Base-by-base conservation (phyloP, 78 protist species). In the Chrysochromulina parva region DNA sequence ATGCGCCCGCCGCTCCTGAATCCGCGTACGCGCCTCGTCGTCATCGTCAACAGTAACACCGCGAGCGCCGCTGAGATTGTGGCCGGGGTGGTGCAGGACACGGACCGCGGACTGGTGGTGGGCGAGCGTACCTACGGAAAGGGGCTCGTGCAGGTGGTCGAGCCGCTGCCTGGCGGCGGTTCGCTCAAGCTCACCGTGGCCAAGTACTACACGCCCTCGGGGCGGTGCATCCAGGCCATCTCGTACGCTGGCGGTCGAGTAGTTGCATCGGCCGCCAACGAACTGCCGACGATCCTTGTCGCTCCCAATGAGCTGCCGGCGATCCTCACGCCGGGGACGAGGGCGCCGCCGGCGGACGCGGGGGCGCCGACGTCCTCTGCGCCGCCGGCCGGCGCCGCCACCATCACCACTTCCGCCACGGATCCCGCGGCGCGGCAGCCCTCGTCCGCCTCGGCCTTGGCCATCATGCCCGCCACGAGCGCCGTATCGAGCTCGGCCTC, bases 131-230 rank as follows among this genome's bases (percentile, higher is more conserved):
- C 91, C 16, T 88, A 65, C 91, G 91, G 91, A 20, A 88, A 88
- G 89, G 91, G 91, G 24, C 24, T 74, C 19, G 84, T 88, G 58
- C 91, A 90, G 73, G 57, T 47, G 80, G 82, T 90, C 65, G 73
- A 52, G 24, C 66, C 47, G 74, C 85, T 90, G n/a, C 58, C 57
- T 28, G 81, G 54, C 26, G 84, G 58, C 57, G 9, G 14, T 20
- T 1, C 71, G 80, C 57, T 88, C 78, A 88, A 69, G 82, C 54
- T 65, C 58, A 88, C 90, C 55, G 50, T 88, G 54, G 90, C 81
- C 52, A 66, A 69, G 90, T 88, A 88, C 90, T 88, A 58, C 62
- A 88, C 90, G 48, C 90, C 90, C n/a, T 88, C 90, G 3, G 90
- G 90, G 54, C 74, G 90, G 11, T 86, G 90, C 90, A 86, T 86